phyloP scores from a whole-genome alignment of 169 alveolate genomes.

The Babesia microti region DNA sequence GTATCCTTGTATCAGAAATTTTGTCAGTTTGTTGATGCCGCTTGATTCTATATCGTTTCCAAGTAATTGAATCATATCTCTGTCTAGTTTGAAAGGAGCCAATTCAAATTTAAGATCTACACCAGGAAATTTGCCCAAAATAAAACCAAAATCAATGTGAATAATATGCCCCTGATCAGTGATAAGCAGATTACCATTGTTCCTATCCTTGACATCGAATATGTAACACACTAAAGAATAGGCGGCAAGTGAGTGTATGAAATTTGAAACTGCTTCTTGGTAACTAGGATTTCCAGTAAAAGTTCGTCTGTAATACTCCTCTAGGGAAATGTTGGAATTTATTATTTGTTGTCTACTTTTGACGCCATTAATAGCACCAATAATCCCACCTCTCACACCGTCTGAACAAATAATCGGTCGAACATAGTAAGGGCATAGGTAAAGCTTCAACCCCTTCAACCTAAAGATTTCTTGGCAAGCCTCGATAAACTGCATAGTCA shows the following conservation, averaged over 20 bases:
- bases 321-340: conserved; percentile 41
- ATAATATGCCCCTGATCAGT: conserved; percentile 84
- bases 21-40: conserved; percentile 20
- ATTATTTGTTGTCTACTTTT: conserved; percentile 71
- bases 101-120: conserved; percentile 88
- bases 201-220: conserved; percentile 76
- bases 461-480: conserved; percentile 56
- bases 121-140: conserved; percentile 91
- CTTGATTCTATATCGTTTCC: conserved; percentile 66
- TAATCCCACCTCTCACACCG: conserved; percentile 67
- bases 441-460: conserved; percentile 31
- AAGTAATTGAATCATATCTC: conserved; percentile 89
- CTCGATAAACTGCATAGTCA: conserved; percentile 69
- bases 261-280: conserved; percentile 79
- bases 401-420: conserved; percentile 22
- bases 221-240: conserved; percentile 79
- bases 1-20: conserved; percentile 58
- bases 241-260: conserved; percentile 86
- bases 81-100: conserved; percentile 90
- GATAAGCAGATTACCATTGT: conserved; percentile 90
- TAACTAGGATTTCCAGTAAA: conserved; percentile 20
- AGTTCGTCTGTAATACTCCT: conserved; percentile 37
- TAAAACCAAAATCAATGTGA: conserved; percentile 95
- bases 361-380: conserved; percentile 75
- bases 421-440: conserved; percentile 56